These are phyloP conservation scores for Trametes hirsuta DNA, from an alignment of 1,284 basidiomycete genomes.

Conservation along the genomic window DNA sequence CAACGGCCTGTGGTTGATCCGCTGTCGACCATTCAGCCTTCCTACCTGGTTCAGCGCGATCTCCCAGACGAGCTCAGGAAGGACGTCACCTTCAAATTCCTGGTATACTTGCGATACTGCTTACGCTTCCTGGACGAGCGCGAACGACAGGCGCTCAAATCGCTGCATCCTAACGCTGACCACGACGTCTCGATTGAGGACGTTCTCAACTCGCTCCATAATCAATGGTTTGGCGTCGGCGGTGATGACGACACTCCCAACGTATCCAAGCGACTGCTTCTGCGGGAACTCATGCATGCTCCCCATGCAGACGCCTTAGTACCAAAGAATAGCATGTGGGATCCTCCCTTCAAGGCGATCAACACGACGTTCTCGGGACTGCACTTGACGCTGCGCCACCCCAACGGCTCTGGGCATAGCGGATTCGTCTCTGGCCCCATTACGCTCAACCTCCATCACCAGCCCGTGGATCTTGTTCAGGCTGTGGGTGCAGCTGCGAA, in stretches of 20 bases:
- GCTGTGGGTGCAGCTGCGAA: constrained; percentile 16
- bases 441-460: constrained; percentile 17
- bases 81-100: constrained; percentile 66
- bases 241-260: constrained; percentile 29
- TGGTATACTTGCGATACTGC: constrained; percentile 71
- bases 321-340: neutral
- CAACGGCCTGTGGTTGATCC: constrained; percentile 65
- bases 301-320: neutral
- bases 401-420: constrained; percentile 14
- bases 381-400: constrained; percentile 16
- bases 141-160: constrained; percentile 29
- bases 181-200: constrained; percentile 28
- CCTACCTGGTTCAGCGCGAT: constrained; percentile 76
- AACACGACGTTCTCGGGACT: constrained; percentile 9
- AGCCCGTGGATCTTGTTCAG: constrained; percentile 26
- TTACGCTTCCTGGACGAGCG: constrained; percentile 39
- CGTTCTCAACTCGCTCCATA: constrained; percentile 28
- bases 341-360: constrained; percentile 4
- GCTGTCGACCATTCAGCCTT: constrained; percentile 77
- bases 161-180: constrained; percentile 7
- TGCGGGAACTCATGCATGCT: constrained; percentile 30
- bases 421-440: constrained; percentile 26
- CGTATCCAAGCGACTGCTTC: constrained; percentile 23
- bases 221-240: constrained; percentile 28
- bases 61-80: constrained; percentile 65